Percentiles rank a stretch among this genome's conserved stretches.
phyloP scores from a whole-genome alignment of 768 basidiomycete species.

The Pisolithus marmoratus region DNA sequence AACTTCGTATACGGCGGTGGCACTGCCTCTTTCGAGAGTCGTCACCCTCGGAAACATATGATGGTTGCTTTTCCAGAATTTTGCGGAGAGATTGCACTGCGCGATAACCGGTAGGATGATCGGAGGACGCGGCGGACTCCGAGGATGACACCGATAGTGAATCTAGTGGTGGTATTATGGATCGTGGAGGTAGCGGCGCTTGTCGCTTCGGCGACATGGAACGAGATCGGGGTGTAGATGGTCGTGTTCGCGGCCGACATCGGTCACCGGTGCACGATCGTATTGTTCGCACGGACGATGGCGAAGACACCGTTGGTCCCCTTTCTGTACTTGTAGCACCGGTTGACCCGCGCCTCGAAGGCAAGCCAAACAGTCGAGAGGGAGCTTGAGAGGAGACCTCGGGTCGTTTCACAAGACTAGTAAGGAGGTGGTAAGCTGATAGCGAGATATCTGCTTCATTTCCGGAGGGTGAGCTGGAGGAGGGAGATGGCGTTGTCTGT shows the following conservation, averaged over 20 bases:
- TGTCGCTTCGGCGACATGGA: constrained; percentile 28
- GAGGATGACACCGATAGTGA: constrained; percentile 47
- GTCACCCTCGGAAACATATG: constrained; percentile 26
- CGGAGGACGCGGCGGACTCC: constrained; percentile 51
- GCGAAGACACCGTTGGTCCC: constrained; percentile 7
- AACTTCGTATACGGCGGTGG: constrained; percentile 13
- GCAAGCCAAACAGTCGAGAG: constrained; percentile 27
- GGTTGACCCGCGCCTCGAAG: constrained; percentile 28
- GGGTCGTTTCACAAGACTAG: constrained; percentile 44
- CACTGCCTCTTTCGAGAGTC: constrained; percentile 9
- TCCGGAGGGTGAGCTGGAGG: constrained; percentile 27
- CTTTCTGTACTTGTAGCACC: constrained; percentile 27
- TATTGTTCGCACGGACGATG: constrained; percentile 9
- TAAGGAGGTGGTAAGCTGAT: constrained; percentile 58
- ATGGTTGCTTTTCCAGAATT: constrained; percentile 52
- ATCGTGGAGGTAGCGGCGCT: constrained; percentile 22
- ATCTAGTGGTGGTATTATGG: constrained; percentile 54
- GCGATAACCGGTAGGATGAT: constrained; percentile 46
- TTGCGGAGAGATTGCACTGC: constrained; percentile 64
- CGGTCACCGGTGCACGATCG: constrained; percentile 9
- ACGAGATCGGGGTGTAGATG: constrained; percentile 16
- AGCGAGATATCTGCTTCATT: constrained; percentile 39
- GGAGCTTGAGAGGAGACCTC: constrained; percentile 21
- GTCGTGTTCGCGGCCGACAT: constrained; percentile 5
- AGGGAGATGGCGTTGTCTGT: background rate